Evolutionary conservation across 78 protist species (phyloP).

Genomic region (Dictyostelium intermedium): DNA sequence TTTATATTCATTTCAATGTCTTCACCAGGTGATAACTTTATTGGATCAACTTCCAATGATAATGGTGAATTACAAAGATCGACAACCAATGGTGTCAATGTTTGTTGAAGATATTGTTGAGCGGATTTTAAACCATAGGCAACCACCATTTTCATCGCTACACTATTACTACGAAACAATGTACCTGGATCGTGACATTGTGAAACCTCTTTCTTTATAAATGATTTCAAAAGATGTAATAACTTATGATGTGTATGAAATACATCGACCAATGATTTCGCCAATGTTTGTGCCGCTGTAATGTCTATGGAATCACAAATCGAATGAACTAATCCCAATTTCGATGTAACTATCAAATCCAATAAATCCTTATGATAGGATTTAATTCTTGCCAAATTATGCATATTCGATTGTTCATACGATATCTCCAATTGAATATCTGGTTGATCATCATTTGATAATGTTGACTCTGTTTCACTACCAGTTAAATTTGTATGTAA

Average conservation of each 20-base stretch:
- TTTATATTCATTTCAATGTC: slow-evolving; percentile 13
- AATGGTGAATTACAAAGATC: slow-evolving; percentile 58
- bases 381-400: slow-evolving; percentile 15
- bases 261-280: slow-evolving; percentile 53
- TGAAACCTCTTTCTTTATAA: slow-evolving; percentile 59
- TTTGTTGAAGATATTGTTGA: slow-evolving; percentile 62
- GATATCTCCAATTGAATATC: slow-evolving; percentile 66
- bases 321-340: slow-evolving; percentile 55
- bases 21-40: slow-evolving; percentile 34
- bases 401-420: slow-evolving; percentile 39
- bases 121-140: slow-evolving; percentile 67
- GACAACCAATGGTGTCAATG: slow-evolving; percentile 51
- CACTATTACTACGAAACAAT: slow-evolving; percentile 40
- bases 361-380: slow-evolving; percentile 36
- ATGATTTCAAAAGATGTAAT: slow-evolving; percentile 31
- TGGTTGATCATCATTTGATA: slow-evolving; percentile 24
- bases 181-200: slow-evolving; percentile 76
- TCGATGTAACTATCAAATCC: slow-evolving; percentile 28
- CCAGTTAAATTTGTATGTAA: background rate
- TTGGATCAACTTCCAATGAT: slow-evolving; percentile 61
- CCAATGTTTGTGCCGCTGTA: slow-evolving; percentile 35
- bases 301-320: slow-evolving; percentile 45
- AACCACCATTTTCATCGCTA: slow-evolving; percentile 78
- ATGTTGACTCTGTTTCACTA: slow-evolving; percentile 35
- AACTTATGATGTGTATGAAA: slow-evolving; percentile 64